phyloP scores from a whole-genome alignment of 2,329 filamentous ascomycete genomes.

The Epichloe glyceriae region DNA sequence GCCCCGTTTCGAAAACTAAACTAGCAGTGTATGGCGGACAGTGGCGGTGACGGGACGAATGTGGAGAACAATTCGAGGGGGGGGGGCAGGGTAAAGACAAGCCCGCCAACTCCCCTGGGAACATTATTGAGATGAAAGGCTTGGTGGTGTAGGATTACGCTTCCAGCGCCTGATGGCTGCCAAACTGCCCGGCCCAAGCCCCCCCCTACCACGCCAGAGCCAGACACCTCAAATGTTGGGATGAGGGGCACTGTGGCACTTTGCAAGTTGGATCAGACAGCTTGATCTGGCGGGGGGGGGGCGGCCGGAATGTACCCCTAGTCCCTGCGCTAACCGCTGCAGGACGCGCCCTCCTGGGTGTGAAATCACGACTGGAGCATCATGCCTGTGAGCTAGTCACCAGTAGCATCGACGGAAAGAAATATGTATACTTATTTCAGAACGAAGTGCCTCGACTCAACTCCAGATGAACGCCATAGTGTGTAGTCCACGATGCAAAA shows the following conservation, averaged over 20 bases:
- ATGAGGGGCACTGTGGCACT: no score
- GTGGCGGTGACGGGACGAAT: constrained; percentile 3
- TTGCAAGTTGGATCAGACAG: not conserved
- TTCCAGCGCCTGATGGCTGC: no score
- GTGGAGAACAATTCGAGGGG: not conserved
- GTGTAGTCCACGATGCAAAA: not conserved
- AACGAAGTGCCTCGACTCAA: not conserved
- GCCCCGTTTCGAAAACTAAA: constrained; percentile 4
- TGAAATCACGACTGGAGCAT: no score
- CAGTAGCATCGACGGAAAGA: not conserved
- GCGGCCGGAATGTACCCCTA: not conserved
- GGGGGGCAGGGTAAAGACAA: no score
- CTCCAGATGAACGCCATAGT: not conserved
- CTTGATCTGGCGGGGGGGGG: not conserved
- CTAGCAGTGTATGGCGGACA: not conserved
- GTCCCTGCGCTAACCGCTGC: not conserved
- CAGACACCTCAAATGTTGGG: no score
- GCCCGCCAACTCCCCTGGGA: no score
- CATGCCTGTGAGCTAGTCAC: no score
- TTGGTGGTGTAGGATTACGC: no score
- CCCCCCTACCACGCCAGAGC: no score
- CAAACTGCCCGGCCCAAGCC: no score
- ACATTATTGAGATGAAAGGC: no score
- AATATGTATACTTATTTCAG: not conserved
- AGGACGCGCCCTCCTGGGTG: not conserved